phyloP scores from a whole-genome alignment of 306 rosid species.

The Hippophae rhamnoides region DNA sequence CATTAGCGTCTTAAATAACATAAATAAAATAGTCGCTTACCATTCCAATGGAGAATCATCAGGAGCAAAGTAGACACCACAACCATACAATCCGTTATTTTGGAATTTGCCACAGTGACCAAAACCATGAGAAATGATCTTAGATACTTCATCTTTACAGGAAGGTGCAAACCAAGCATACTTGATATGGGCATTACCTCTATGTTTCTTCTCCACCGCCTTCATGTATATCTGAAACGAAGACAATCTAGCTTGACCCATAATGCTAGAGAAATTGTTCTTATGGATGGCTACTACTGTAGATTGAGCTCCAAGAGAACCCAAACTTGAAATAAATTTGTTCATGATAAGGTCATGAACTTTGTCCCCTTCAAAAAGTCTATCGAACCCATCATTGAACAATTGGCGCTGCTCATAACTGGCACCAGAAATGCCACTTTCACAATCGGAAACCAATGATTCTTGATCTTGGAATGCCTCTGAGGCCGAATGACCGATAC shows the following conservation, averaged over 20 bases:
- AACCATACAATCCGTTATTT: slow-evolving; percentile 26
- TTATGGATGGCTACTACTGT: slow-evolving; percentile 29
- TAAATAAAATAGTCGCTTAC: slow-evolving; percentile 20
- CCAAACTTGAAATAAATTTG: slow-evolving; percentile 35
- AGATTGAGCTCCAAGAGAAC: slow-evolving; percentile 25
- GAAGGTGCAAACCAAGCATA: slow-evolving; percentile 62
- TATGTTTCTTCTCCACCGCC: slow-evolving; percentile 36
- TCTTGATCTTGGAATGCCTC: slow-evolving; percentile 25
- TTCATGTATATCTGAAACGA: slow-evolving; percentile 47
- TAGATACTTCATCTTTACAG: slow-evolving; percentile 39
- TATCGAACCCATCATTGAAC: slow-evolving; percentile 16
- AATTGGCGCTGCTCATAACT: background rate
- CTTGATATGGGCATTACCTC: slow-evolving; percentile 48
- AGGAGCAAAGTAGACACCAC: slow-evolving; percentile 50
- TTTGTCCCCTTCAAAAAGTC: slow-evolving; percentile 34
- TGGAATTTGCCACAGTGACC: slow-evolving; percentile 20
- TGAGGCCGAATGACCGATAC: slow-evolving; percentile 3
- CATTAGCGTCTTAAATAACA: background rate
- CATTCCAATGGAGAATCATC: slow-evolving; percentile 48
- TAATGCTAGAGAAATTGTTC: slow-evolving; percentile 23
- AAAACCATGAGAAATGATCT: slow-evolving; percentile 56
- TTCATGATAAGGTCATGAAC: slow-evolving; percentile 29
- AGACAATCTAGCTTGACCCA: slow-evolving; percentile 45
- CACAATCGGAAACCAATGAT: slow-evolving; percentile 47
- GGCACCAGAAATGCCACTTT: slow-evolving; percentile 37